A percentile compares a stretch with the other conserved stretches of the same genome.
phyloP scores from a whole-genome alignment of 345 rosid genomes.

The Carallia pectinifolia region DNA sequence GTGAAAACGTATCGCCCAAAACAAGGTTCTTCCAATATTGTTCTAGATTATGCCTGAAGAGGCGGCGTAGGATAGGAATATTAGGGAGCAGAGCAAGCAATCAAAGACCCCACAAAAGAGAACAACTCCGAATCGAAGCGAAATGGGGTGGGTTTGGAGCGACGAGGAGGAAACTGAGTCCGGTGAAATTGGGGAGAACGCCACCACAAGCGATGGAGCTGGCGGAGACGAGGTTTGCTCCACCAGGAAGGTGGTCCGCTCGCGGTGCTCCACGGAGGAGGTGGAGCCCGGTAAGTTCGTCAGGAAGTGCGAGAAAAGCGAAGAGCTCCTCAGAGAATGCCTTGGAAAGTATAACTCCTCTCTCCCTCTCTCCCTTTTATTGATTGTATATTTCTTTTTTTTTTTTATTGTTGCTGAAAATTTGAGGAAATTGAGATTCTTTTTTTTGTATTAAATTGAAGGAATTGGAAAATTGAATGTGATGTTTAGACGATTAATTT shows the following conservation, averaged over 20 bases:
- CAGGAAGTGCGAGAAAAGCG: slow-evolving; percentile 81
- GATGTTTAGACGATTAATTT: background rate
- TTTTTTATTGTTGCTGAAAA: background rate
- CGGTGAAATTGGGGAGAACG: background rate
- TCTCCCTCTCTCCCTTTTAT: background rate
- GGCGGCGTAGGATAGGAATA: background rate
- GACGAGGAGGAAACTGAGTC: slow-evolving; percentile 18
- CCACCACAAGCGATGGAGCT: background rate
- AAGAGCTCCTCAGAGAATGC: slow-evolving; percentile 71
- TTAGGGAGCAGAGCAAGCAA: background rate
- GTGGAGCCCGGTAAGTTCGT: slow-evolving; percentile 83
- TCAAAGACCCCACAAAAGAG: too few species aligned
- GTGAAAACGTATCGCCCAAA: background rate
- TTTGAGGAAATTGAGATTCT: background rate
- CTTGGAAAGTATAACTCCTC: slow-evolving; percentile 51
- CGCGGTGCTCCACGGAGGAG: slow-evolving; percentile 86
- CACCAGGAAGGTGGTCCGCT: slow-evolving; percentile 56
- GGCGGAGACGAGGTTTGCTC: slow-evolving; percentile 43
- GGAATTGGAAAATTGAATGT: background rate
- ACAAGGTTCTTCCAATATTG: background rate
- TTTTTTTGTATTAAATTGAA: background rate
- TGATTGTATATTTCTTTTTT: background rate
- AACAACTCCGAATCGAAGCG: too few species aligned
- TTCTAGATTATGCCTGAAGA: background rate
- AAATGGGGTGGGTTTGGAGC: slow-evolving; percentile 35